These are phyloP conservation scores for Cytospora chrysosperma DNA, from an alignment of 2,329 filamentous ascomycete genomes.

Conservation along the genomic window DNA sequence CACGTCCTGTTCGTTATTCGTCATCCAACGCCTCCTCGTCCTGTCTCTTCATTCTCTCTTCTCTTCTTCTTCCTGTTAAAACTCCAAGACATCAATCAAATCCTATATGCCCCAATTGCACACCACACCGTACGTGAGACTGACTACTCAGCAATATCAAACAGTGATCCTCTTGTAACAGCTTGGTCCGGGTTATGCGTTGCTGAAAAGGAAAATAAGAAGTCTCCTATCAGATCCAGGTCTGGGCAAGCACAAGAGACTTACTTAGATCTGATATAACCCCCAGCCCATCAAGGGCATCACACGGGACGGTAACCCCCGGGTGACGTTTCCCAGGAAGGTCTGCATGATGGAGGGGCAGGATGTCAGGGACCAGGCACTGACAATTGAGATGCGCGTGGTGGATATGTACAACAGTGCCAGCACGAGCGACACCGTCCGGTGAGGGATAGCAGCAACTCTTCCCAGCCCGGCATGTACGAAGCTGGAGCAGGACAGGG, in stretches of 20 bases:
- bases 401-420: no score
- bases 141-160: background rate
- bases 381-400: no score
- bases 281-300: background rate
- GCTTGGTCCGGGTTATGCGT: background rate
- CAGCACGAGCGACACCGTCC: no score
- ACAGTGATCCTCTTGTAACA: background rate
- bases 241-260: background rate
- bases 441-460: no score
- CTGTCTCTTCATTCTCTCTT: background rate
- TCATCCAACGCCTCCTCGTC: background rate
- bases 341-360: background rate
- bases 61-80: background rate
- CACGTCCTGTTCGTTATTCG: background rate
- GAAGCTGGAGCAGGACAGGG: background rate
- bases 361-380: background rate
- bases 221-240: background rate
- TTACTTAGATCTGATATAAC: background rate
- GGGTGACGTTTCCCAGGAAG: background rate
- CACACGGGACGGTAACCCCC: background rate
- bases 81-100: background rate
- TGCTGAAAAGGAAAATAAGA: background rate
- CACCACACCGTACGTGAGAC: background rate
- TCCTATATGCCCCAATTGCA: background rate
- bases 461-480: background rate